Conservation (phyloP, 225 moss, liverwort and hornwort genomes). For the Pseudoscleropodium purum region DNA sequence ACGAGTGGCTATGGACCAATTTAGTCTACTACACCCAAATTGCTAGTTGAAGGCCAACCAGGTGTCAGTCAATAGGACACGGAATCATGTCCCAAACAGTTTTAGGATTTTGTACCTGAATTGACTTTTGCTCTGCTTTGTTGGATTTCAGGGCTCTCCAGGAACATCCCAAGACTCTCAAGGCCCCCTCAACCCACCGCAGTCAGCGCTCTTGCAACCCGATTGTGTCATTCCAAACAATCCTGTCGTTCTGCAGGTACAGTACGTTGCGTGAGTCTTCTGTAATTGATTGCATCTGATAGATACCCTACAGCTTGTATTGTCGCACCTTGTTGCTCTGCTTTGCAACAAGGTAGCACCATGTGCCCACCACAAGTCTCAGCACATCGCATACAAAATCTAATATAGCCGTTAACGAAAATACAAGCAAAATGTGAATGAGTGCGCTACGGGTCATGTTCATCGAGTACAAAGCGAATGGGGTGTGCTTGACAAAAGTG, state of each 20-base stretch:
- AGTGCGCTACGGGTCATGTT: neutral
- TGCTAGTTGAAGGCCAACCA: neutral
- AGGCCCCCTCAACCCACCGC: neutral
- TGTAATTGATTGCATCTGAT: neutral
- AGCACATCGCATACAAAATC: neutral
- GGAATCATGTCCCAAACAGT: neutral
- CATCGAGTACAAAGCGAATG: neutral
- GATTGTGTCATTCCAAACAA: neutral
- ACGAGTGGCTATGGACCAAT: neutral
- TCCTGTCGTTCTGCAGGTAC: slow-evolving; percentile 14
- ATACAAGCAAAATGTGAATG: neutral
- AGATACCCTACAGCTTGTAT: neutral
- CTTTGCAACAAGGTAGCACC: neutral
- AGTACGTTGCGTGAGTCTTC: neutral
- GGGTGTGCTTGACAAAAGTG: neutral
- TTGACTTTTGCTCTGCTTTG: neutral
- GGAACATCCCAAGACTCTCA: neutral
- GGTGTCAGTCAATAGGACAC: neutral
- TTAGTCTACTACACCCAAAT: neutral
- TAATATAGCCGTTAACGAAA: neutral
- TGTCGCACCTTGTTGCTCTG: neutral
- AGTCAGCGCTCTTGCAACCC: neutral
- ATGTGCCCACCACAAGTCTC: neutral
- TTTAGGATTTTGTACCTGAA: neutral
- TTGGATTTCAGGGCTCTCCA: slow-evolving; percentile 16